A percentile compares a stretch with the other conserved stretches of the same genome.
Evolutionary conservation across 768 basidiomycete genomes (phyloP).

Genomic region (Trametes maxima): DNA sequence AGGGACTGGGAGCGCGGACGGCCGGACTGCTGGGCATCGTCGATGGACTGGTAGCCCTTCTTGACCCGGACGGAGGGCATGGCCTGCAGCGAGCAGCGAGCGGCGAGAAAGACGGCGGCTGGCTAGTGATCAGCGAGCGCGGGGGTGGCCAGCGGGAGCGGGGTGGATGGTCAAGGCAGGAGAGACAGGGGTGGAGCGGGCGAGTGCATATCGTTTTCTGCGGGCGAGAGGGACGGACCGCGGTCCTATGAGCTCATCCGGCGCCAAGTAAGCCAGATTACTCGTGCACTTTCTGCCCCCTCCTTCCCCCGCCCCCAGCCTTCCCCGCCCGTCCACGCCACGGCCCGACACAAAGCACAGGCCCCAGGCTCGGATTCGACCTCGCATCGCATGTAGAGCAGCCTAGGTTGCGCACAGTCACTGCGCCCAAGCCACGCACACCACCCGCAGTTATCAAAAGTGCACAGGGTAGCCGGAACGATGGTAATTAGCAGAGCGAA

Average conservation of each 20-base stretch:
- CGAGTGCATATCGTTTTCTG: background rate
- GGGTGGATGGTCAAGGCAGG: background rate
- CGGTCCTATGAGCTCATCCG: background rate
- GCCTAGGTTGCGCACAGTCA: too few species aligned
- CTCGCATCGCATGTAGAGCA: too few species aligned
- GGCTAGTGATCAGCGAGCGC: background rate
- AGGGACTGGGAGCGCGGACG: slow-evolving; percentile 25
- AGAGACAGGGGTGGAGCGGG: background rate
- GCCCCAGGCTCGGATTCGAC: too few species aligned
- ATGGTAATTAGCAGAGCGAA: background rate
- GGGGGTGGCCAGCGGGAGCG: background rate
- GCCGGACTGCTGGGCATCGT: slow-evolving; percentile 9
- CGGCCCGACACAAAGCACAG: too few species aligned
- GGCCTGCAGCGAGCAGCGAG: background rate
- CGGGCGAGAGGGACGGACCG: background rate
- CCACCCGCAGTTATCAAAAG: background rate
- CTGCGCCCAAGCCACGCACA: background rate
- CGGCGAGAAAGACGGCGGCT: background rate
- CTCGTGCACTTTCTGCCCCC: background rate
- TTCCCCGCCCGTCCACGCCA: too few species aligned
- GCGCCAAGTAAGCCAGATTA: background rate
- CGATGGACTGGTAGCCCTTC: slow-evolving; percentile 29
- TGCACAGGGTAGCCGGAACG: background rate
- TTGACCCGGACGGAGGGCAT: slow-evolving; percentile 57
- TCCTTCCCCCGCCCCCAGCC: too few species aligned